Evolutionary conservation across 495 filamentous ascomycete species (phyloP).

Genomic region (Jackrogersella minutella): DNA sequence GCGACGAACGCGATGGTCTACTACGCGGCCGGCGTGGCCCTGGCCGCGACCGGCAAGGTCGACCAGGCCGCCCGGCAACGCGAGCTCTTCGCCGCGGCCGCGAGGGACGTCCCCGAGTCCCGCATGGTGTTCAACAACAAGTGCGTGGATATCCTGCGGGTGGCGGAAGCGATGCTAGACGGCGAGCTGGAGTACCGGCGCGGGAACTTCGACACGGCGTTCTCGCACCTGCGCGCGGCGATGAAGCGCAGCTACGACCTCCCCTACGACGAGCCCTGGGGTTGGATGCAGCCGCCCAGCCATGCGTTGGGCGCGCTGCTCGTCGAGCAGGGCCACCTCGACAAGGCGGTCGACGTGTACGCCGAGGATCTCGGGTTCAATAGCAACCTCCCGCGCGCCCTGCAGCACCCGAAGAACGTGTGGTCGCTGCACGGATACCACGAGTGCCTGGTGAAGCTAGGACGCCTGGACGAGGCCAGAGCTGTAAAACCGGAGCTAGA

Average conservation of each 20-base stretch:
- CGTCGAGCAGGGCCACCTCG: constrained; percentile 65
- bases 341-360: constrained; percentile 64
- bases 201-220: constrained; percentile 63
- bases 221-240: constrained; percentile 59
- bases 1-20: constrained; percentile 69
- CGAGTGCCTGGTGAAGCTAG: constrained; percentile 66
- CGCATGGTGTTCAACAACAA: constrained; percentile 73
- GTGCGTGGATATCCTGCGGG: constrained; percentile 63
- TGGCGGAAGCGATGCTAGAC: constrained; percentile 70
- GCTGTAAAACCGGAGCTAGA: constrained; percentile 59
- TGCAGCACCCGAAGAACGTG: constrained; percentile 71
- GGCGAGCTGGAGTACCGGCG: constrained; percentile 73
- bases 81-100: constrained; percentile 54
- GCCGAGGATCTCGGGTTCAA: constrained; percentile 68
- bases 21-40: constrained; percentile 71
- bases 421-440: constrained; percentile 73
- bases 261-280: constrained; percentile 74
- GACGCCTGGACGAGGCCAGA: constrained; percentile 57
- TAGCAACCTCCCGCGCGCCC: constrained; percentile 61
- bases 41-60: constrained; percentile 61
- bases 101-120: constrained; percentile 55
- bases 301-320: constrained; percentile 72
- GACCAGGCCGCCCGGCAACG: constrained; percentile 57
- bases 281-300: constrained; percentile 72
- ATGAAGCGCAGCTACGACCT: constrained; percentile 64